Conservation (phyloP, 768 basidiomycete genomes). For the Trichaptum fuscoviolaceum region DNA sequence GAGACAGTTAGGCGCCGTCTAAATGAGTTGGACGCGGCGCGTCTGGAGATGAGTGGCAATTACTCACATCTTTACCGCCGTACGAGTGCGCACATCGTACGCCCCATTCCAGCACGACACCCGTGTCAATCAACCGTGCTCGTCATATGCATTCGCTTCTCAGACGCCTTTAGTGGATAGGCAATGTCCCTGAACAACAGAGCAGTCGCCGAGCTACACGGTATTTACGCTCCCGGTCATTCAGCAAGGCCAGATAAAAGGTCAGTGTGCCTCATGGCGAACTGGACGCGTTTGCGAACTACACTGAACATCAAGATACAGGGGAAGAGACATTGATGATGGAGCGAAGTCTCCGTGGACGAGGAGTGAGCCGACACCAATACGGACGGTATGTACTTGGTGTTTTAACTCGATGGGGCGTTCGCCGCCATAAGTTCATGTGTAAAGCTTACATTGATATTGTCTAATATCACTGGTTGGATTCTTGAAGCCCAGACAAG, state of each 20-base stretch:
- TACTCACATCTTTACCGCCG: neutral
- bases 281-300: neutral
- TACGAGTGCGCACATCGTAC: neutral
- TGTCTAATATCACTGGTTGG: too few species aligned
- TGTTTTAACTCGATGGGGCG: neutral
- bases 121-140: neutral
- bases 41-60: neutral
- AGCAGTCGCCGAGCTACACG: neutral
- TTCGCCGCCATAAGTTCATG: neutral
- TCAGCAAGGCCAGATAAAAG: neutral
- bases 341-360: neutral
- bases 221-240: neutral
- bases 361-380: neutral
- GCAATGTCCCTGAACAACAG: neutral
- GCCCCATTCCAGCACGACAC: neutral
- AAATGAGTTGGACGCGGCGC: too few species aligned
- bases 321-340: neutral
- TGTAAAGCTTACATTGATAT: neutral
- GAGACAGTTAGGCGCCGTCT: too few species aligned
- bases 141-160: neutral
- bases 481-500: neutral
- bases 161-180: neutral
- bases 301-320: neutral
- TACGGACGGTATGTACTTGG: neutral
- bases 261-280: neutral